A percentile compares a stretch with the other conserved stretches of the same genome.
These are phyloP conservation scores for Exophiala oligosperma DNA, from an alignment of 2,329 filamentous ascomycete genomes.

Conservation along the genomic window DNA sequence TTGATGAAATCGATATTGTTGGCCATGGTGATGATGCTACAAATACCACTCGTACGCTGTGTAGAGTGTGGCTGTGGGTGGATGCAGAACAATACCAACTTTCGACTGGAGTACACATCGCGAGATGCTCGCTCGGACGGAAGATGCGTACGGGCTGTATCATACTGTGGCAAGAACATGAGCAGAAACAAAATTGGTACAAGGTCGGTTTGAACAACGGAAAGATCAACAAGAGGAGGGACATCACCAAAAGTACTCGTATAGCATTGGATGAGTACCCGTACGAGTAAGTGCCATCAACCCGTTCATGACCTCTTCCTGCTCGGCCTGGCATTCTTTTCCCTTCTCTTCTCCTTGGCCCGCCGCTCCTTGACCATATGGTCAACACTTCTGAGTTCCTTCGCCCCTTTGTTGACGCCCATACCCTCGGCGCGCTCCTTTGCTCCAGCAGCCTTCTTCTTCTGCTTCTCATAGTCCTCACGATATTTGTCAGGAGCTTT, in stretches of 20 bases:
- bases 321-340: conserved; percentile 82
- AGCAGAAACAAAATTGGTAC: no score
- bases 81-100: no score
- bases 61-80: no score
- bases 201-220: no score
- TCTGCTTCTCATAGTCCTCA: conserved; percentile 85
- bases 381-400: conserved; percentile 63
- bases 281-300: neutral
- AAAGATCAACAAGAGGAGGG: no score
- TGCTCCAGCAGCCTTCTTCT: conserved; percentile 85
- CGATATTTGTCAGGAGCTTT: conserved; percentile 91
- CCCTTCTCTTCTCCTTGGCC: conserved; percentile 71
- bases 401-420: conserved; percentile 12
- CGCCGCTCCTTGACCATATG: conserved; percentile 83
- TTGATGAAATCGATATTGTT: no score
- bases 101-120: no score
- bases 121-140: no score
- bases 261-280: neutral
- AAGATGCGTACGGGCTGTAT: no score
- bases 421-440: conserved; percentile 61
- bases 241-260: neutral
- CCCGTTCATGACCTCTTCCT: conserved; percentile 6
- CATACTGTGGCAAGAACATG: no score
- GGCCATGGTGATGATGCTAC: no score
- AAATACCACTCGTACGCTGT: no score